Evolutionary conservation across 2,329 filamentous ascomycete species (phyloP).

Genomic region (Colletotrichum sansevieriae): DNA sequence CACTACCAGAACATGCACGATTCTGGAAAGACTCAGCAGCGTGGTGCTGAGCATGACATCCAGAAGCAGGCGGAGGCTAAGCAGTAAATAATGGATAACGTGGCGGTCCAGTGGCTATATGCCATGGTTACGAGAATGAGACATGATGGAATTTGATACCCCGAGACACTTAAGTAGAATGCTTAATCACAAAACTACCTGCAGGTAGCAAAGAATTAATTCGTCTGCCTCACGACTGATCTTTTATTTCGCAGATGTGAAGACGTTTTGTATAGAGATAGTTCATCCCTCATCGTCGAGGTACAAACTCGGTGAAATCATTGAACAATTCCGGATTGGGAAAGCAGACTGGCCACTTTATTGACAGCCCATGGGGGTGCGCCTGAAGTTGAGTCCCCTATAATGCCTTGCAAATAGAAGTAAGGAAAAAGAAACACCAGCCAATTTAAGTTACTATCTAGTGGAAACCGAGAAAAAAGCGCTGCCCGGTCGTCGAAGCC

Average conservation of each 20-base stretch:
- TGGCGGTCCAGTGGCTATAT: background rate
- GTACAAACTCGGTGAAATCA: no score
- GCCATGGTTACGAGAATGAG: conserved; percentile 5
- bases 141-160: conserved; percentile 41
- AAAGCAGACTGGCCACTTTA: conserved; percentile 11
- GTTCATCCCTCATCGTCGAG: no score
- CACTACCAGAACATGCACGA: conserved; percentile 80
- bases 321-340: conserved; percentile 1
- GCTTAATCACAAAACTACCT: background rate
- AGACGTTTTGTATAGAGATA: no score
- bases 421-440: no score
- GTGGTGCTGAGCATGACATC: conserved; percentile 85
- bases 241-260: no score
- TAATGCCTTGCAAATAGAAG: background rate
- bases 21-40: conserved; percentile 84
- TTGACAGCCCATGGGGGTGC: no score
- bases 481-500: no score
- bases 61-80: conserved; percentile 75
- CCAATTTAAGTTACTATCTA: background rate
- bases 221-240: background rate
- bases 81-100: conserved; percentile 20
- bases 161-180: conserved; percentile 15
- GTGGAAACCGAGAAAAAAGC: no score
- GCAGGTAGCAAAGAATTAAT: conserved; percentile 11
- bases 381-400: background rate